Evolutionary conservation across 139 green algal genomes (phyloP).

Genomic region (Micractinium sp.): DNA sequence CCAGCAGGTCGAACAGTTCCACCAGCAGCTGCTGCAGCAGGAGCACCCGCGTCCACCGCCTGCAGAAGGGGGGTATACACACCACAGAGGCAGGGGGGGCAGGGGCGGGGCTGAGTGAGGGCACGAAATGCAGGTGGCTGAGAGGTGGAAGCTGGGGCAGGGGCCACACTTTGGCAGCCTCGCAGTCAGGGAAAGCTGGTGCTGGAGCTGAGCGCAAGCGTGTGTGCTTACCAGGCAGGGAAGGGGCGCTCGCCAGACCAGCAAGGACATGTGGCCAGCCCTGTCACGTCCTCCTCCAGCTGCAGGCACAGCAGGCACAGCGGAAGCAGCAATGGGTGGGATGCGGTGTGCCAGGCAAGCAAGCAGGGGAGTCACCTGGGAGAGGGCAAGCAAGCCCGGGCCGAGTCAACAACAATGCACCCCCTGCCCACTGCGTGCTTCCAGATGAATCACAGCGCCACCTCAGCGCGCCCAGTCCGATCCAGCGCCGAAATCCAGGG

Average conservation of each 20-base stretch:
- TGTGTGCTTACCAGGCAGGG: conserved; percentile 31
- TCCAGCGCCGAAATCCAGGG: too few relatives aligned
- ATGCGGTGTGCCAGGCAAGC: not conserved
- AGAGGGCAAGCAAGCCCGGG: not conserved
- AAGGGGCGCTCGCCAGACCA: conserved; percentile 8
- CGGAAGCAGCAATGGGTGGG: too few relatives aligned
- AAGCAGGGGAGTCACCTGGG: not conserved
- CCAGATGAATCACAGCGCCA: not conserved
- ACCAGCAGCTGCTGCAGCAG: conserved; percentile 78
- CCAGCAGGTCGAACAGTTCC: conserved; percentile 75
- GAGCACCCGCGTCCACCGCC: conserved; percentile 67
- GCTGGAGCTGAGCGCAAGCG: too few relatives aligned
- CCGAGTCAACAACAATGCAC: too few relatives aligned
- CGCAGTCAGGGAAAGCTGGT: too few relatives aligned
- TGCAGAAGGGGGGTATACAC: not conserved
- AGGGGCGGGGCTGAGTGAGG: too few relatives aligned
- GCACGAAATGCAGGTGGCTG: too few relatives aligned
- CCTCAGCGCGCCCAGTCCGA: too few relatives aligned
- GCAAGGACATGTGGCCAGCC: not conserved
- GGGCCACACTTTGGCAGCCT: too few relatives aligned
- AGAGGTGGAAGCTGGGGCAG: too few relatives aligned
- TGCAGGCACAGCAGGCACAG: not conserved
- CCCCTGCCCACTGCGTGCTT: not conserved
- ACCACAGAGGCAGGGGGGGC: too few relatives aligned
- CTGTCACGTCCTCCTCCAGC: not conserved